Base-by-base conservation (phyloP, 345 rosid genomes). In the Lepidium aucheri region DNA sequence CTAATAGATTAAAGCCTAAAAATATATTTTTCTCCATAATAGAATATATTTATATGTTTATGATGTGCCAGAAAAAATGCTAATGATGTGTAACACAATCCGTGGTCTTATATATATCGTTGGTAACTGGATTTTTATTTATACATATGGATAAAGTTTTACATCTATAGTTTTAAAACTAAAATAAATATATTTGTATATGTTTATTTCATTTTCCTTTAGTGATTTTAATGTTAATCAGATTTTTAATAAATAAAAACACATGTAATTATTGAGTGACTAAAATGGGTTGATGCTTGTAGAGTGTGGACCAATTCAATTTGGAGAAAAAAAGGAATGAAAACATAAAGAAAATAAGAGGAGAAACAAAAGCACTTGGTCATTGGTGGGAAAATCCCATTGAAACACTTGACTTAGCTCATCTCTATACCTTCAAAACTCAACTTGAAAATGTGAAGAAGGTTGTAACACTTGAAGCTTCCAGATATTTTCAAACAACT, bases 301-400 rank as follows among this genome's bases (percentile, higher is more conserved):
- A 72, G 67, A 24, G 7, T 65, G 49, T 5, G 22, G 16, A 20
- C 8, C 7, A 78, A 39, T 34, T 86, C 40, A 91, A 85, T 64
- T 35, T 3, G 7, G 89, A 86, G 67, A 84, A 69, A 65, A 84
- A 68, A 70, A 70, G 64, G 6, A 62, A 79, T 0, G 78, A 84
- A 43, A 89, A 77, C 57, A 57, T 89, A 1, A 79, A 56, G 11
- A 42, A 59, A 35, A 46, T 73, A 24, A 73, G 65, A 51, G 72
- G 67, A 38, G 68, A 52, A 1, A 53, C 69, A 8, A 58, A 59
- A 58, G 55, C 4, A 1, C 9, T 14, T 32, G 68, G 54, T 35
- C 35, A 56, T 40, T 82, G 91, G 88, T 85, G 88, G 95, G 78
- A 81, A 62, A 45, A 76, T 2, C 85, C 87, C 1, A 26, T 73